Conservation (phyloP, 306 rosid genomes). For the Comarum palustre region DNA sequence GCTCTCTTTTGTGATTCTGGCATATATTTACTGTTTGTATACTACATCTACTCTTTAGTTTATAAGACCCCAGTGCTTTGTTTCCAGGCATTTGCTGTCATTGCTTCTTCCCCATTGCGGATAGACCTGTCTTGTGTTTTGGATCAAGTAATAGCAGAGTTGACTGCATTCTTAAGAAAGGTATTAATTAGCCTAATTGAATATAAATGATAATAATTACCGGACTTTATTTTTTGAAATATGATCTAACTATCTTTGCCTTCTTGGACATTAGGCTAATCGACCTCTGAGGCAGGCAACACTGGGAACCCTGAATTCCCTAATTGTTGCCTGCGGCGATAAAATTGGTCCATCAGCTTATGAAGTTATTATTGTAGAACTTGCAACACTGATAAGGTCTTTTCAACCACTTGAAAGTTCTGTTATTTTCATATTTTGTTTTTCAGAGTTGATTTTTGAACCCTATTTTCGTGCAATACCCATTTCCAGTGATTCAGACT, state of each 20-base stretch:
- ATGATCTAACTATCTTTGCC: slow-evolving; percentile 25
- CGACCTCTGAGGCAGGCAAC: slow-evolving; percentile 95
- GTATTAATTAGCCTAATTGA: slow-evolving; percentile 40
- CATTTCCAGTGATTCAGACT: slow-evolving; percentile 87
- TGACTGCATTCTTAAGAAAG: slow-evolving; percentile 94
- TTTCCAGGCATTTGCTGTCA: slow-evolving; percentile 91
- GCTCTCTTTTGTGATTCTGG: slow-evolving; percentile 2
- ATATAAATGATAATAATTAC: background rate
- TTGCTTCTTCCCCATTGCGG: slow-evolving; percentile 81
- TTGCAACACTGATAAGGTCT: slow-evolving; percentile 87
- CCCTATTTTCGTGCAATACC: slow-evolving; percentile 16
- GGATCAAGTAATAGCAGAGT: slow-evolving; percentile 84
- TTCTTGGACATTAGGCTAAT: slow-evolving; percentile 72
- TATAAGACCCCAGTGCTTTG: slow-evolving; percentile 22
- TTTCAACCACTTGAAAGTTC: slow-evolving; percentile 19
- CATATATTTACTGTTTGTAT: slow-evolving; percentile 1
- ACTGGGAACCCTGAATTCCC: slow-evolving; percentile 87
- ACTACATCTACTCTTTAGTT: background rate
- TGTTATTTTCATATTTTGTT: slow-evolving; percentile 1
- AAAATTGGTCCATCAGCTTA: slow-evolving; percentile 87
- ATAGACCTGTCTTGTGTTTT: slow-evolving; percentile 88
- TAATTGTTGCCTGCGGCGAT: slow-evolving; percentile 92
- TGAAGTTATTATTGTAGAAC: slow-evolving; percentile 92
- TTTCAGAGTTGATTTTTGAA: slow-evolving; percentile 14
- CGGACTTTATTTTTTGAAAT: background rate